These are phyloP conservation scores for Mucor irregularis DNA, from an alignment of 371 early-diverging fungal genomes.

Conservation along the genomic window DNA sequence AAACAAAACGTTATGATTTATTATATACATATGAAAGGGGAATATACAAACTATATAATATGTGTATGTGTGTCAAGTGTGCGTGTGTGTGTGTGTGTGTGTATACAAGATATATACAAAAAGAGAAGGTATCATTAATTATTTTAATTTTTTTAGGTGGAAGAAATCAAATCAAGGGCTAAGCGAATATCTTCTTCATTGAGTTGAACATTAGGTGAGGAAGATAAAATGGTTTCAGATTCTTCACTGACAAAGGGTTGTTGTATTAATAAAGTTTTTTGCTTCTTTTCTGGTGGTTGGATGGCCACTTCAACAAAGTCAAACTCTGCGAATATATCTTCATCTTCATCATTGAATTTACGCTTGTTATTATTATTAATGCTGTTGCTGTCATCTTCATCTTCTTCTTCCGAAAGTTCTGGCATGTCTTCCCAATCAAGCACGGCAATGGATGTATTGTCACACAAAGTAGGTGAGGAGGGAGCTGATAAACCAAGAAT, in stretches of 20 bases:
- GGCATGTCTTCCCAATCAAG: conserved; percentile 31
- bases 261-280: conserved; percentile 9
- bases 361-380: conserved; percentile 11
- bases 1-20: not conserved
- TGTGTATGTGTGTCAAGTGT: too few species aligned
- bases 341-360: conserved; percentile 14
- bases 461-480: not conserved
- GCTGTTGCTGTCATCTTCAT: conserved; percentile 20
- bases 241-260: conserved; percentile 21
- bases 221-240: conserved; percentile 12
- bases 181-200: conserved; percentile 26
- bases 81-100: not conserved
- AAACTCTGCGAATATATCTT: conserved; percentile 26
- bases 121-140: not conserved
- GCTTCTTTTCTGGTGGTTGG: conserved; percentile 1
- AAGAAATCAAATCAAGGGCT: conserved; percentile 22
- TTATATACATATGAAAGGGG: not conserved
- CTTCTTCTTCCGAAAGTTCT: conserved; percentile 25
- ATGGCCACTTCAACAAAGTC: conserved; percentile 34
- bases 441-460: conserved; percentile 14
- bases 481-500: conserved; percentile 18
- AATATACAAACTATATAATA: too few species aligned
- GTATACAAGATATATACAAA: not conserved
- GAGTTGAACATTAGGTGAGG: too few species aligned
- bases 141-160: conserved; percentile 3